phyloP scores from a whole-genome alignment of 176 grass and related monocot species.

The Paspalum vaginatum region DNA sequence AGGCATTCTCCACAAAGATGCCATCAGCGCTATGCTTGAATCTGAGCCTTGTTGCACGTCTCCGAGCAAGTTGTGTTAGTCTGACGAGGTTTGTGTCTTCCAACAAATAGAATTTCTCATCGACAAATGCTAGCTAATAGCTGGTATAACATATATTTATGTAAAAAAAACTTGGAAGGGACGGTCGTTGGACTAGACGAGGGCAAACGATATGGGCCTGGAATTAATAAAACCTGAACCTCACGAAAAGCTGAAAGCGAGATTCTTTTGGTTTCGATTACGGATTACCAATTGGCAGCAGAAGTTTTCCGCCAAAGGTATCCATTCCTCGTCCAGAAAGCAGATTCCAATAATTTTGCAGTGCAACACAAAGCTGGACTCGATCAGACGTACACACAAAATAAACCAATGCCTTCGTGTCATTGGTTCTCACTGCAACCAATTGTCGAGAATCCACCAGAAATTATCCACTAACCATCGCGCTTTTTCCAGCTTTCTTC shows the following conservation, averaged over 20 bases:
- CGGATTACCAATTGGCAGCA: background rate
- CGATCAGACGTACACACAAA: background rate
- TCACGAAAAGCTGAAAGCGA: background rate
- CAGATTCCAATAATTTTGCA: constrained; percentile 22
- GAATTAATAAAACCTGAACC: background rate
- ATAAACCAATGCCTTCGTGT: background rate
- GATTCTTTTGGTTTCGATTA: background rate
- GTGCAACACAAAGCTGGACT: background rate
- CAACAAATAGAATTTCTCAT: background rate
- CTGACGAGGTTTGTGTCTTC: background rate
- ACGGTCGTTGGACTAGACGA: background rate
- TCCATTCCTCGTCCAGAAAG: background rate
- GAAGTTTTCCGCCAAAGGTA: background rate
- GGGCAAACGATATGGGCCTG: background rate
- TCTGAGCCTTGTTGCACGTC: background rate
- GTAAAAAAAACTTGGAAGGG: background rate
- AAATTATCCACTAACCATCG: background rate
- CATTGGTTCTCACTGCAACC: background rate
- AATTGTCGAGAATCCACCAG: constrained; percentile 11
- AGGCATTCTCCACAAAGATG: background rate
- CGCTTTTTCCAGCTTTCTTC: background rate
- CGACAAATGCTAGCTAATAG: background rate
- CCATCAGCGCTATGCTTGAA: background rate
- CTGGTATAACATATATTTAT: background rate
- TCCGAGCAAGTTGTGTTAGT: too few species aligned